Conservation (phyloP, 2,329 filamentous ascomycete genomes). For the Colletotrichum abscissum region DNA sequence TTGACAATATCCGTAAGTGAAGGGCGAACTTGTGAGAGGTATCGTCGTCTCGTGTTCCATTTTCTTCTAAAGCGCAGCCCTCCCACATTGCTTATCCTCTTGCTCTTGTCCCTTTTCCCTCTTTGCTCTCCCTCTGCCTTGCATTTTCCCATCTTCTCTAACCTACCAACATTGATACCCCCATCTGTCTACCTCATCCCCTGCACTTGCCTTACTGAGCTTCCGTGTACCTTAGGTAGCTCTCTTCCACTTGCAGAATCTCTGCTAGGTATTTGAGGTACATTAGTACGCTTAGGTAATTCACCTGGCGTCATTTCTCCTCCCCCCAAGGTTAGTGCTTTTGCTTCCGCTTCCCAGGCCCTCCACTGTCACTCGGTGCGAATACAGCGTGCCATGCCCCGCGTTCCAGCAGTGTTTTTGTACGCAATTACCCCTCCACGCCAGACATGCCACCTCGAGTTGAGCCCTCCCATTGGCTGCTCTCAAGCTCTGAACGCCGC, state of each 20-base stretch:
- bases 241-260: background rate
- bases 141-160: background rate
- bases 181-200: background rate
- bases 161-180: background rate
- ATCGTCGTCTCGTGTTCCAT: background rate
- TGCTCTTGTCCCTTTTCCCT: background rate
- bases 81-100: background rate
- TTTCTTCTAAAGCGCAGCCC: conserved; percentile 2
- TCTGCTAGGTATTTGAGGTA: background rate
- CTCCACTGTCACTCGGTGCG: background rate
- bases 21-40: background rate
- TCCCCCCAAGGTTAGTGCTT: conserved; percentile 25
- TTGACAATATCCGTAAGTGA: background rate
- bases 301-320: conserved; percentile 7
- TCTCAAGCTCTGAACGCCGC: conserved; percentile 9
- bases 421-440: conserved; percentile 33
- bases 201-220: background rate
- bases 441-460: conserved; percentile 30
- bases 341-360: background rate
- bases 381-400: conserved; percentile 14
- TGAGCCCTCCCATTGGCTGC: conserved; percentile 22
- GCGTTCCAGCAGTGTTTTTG: conserved; percentile 18
- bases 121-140: background rate
- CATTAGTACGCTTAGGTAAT: background rate
- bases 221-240: background rate